Evolutionary conservation across 1,284 basidiomycete genomes (phyloP).

Genomic region (Papiliotrema fonsecae): DNA sequence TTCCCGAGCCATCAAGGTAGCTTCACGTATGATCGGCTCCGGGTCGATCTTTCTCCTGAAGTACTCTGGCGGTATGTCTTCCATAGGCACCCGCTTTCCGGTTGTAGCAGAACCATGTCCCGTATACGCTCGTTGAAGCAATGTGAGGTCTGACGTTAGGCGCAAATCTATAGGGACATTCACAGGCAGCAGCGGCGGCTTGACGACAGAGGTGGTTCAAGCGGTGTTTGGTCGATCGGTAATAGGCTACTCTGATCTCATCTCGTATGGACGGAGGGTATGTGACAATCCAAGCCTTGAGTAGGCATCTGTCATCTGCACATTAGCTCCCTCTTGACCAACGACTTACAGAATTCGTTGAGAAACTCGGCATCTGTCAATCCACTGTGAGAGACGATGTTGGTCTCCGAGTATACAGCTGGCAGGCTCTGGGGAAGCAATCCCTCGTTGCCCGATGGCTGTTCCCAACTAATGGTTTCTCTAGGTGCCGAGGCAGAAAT

Average conservation of each 20-base stretch:
- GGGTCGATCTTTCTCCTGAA: neutral
- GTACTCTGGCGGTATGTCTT: neutral
- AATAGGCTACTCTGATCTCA: neutral
- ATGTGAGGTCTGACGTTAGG: neutral
- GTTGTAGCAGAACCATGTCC: neutral
- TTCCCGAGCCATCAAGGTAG: constrained; percentile 1
- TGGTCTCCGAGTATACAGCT: neutral
- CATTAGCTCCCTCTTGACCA: neutral
- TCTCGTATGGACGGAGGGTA: neutral
- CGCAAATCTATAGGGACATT: neutral
- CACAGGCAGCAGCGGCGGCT: constrained; percentile 2
- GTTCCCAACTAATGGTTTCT: neutral
- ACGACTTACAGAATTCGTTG: neutral
- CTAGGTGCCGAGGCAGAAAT: neutral
- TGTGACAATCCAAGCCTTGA: constrained; percentile 2
- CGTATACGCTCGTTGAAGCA: neutral
- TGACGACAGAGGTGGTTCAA: constrained; percentile 1
- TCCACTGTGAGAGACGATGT: neutral
- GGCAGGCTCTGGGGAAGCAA: neutral
- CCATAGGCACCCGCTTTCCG: neutral
- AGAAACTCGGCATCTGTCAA: neutral
- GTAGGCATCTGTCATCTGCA: constrained; percentile 1
- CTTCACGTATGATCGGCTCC: constrained; percentile 2
- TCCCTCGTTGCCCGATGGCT: neutral
- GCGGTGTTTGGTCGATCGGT: neutral